Evolutionary conservation across 2,329 filamentous ascomycete species (phyloP), one percentile per base, ranked within the genome.

Genomic region (Verticillium klebahnii): DNA sequence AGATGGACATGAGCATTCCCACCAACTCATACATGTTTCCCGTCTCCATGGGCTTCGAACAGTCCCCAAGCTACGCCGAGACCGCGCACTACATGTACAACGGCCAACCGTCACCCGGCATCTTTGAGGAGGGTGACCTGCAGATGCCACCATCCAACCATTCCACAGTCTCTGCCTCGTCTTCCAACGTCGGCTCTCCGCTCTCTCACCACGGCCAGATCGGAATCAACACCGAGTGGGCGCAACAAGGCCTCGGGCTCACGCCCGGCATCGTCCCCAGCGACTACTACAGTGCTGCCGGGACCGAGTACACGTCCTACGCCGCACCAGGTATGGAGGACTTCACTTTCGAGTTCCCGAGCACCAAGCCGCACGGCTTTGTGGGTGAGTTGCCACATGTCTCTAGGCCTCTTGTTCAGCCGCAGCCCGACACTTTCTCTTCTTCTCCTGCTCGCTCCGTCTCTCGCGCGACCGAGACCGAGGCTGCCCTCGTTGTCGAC

Each of bases 181-280:
- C 88, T 1, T 90, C 88, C 9, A 85, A 85, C 60, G 83, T 88
- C 64, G 87, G 87, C 61, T 91, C 88, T 25, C 88, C 88, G 31
- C 85, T 86, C 68, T 88, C 87, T 1, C 82, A 84, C 65, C 82
- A 84, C 69, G 82, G 82, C 61, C 84, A 84, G 67, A 74, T 83
- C 65, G 84, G 84, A 64, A 78, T 79, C 68, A 80, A 85, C 58
- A 79, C 86, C 56, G 84, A 87, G 63, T 90, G 87, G 85, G 74
- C 80, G 63, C 72, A 77, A 63, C 75, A 83, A 59, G 82, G 57
- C 17, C 76, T 90, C 39, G 84, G 82, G 58, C 78, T 89, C 61
- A 85, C 83, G 66, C 88, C 88, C 34, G 77, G 80, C 69, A 89
- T 92, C 64, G 84, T 90, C 58, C 81, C 82, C 67, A 78, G 83